A percentile compares a stretch with the other conserved stretches of the same genome.
Evolutionary conservation across 2,329 filamentous ascomycete species (phyloP).

Genomic region (Falciphora oryzae): DNA sequence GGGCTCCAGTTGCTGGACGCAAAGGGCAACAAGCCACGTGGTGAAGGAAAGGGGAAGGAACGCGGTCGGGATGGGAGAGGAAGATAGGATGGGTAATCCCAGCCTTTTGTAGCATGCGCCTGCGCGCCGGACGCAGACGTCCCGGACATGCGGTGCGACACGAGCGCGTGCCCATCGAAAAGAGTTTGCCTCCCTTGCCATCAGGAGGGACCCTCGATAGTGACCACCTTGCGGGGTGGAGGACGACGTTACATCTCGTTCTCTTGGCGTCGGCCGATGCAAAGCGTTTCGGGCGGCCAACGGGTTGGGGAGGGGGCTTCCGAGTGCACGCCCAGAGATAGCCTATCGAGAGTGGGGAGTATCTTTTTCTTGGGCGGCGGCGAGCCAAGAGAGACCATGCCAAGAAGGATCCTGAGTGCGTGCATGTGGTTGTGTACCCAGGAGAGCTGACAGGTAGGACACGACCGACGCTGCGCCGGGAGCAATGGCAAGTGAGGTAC

Average conservation of each 20-base stretch:
- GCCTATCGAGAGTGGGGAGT: background rate
- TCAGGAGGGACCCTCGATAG: background rate
- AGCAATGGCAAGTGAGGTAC: background rate
- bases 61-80: background rate
- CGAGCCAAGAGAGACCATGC: background rate
- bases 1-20: background rate
- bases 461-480: background rate
- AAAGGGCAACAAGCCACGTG: background rate
- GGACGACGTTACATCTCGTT: background rate
- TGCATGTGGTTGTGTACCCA: background rate
- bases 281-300: background rate
- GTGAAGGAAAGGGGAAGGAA: background rate
- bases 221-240: background rate
- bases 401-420: background rate
- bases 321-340: constrained; percentile 1
- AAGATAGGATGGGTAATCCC: background rate
- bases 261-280: background rate
- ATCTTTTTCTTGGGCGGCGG: background rate
- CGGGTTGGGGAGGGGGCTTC: background rate
- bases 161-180: background rate
- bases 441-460: background rate
- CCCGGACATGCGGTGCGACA: background rate
- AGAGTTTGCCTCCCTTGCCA: background rate
- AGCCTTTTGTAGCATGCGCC: background rate
- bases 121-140: background rate